Conservation (phyloP, 768 basidiomycete genomes). For the Leccinum aurantiacum region DNA sequence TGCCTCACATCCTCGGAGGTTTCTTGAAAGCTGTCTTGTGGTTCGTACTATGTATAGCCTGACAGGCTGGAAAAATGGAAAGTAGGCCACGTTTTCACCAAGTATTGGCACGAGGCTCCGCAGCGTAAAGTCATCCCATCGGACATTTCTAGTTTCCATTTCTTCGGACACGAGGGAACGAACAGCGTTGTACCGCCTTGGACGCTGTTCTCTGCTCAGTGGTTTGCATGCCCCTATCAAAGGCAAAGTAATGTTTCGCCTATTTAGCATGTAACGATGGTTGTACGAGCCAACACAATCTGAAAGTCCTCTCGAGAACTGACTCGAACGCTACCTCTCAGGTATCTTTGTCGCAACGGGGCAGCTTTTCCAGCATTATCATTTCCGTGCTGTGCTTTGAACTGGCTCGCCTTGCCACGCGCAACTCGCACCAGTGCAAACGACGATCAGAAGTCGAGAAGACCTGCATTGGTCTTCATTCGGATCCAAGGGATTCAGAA, state of each 20-base stretch:
- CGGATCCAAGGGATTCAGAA: conserved; percentile 9
- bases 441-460: conserved; percentile 25
- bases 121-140: background rate
- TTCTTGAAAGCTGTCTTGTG: background rate
- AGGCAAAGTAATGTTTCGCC: background rate
- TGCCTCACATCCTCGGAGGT: background rate
- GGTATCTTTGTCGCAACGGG: background rate
- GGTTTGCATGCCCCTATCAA: background rate
- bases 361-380: conserved; percentile 8
- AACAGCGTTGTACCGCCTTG: conserved; percentile 3
- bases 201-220: background rate
- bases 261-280: background rate
- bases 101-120: background rate
- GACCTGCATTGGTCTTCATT: background rate
- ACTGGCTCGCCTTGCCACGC: background rate
- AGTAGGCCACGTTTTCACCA: background rate
- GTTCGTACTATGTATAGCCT: background rate
- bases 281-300: background rate
- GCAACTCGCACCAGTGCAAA: conserved; percentile 1
- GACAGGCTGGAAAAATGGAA: background rate
- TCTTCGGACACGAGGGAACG: background rate
- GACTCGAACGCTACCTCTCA: background rate
- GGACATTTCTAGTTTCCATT: conserved; percentile 11
- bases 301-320: background rate
- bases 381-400: conserved; percentile 6